These are phyloP conservation scores for Penicillium roqueforti DNA, from an alignment of 495 filamentous ascomycete genomes.

Conservation along the genomic window DNA sequence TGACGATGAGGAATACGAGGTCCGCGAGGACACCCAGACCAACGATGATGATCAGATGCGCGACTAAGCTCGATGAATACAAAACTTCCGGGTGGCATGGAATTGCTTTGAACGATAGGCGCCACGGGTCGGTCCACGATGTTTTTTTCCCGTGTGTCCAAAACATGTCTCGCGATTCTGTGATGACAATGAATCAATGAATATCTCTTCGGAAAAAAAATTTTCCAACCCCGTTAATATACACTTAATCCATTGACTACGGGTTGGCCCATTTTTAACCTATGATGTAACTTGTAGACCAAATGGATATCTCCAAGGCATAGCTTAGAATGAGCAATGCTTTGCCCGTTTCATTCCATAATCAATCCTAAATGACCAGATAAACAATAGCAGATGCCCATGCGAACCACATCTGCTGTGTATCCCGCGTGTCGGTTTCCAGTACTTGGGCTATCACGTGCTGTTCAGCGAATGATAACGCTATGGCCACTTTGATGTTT, in stretches of 20 bases:
- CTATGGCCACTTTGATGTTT: slow-evolving; percentile 31
- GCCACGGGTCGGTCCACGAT: slow-evolving; percentile 13
- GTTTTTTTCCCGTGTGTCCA: background rate
- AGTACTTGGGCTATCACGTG: slow-evolving; percentile 21
- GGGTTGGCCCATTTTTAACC: background rate
- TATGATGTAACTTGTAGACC: background rate
- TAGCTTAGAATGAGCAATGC: background rate
- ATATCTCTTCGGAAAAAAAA: slow-evolving; percentile 2
- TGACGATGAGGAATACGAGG: slow-evolving; percentile 61
- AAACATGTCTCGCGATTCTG: slow-evolving; percentile 4
- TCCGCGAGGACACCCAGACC: slow-evolving; percentile 10
- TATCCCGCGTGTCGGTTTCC: background rate
- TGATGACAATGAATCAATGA: slow-evolving; percentile 21
- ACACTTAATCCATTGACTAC: background rate
- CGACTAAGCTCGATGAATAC: slow-evolving; percentile 31
- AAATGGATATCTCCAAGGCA: background rate
- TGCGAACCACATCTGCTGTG: background rate
- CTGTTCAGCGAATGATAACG: slow-evolving; percentile 10
- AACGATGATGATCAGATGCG: slow-evolving; percentile 44
- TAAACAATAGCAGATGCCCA: background rate
- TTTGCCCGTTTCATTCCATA: background rate
- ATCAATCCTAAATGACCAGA: background rate
- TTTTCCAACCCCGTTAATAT: background rate
- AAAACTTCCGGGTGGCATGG: slow-evolving; percentile 14
- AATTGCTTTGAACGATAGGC: slow-evolving; percentile 19